Percentiles rank a stretch among this genome's conserved stretches.
Conservation (phyloP, 2,329 filamentous ascomycete species). For the Cladosporium sp. region DNA sequence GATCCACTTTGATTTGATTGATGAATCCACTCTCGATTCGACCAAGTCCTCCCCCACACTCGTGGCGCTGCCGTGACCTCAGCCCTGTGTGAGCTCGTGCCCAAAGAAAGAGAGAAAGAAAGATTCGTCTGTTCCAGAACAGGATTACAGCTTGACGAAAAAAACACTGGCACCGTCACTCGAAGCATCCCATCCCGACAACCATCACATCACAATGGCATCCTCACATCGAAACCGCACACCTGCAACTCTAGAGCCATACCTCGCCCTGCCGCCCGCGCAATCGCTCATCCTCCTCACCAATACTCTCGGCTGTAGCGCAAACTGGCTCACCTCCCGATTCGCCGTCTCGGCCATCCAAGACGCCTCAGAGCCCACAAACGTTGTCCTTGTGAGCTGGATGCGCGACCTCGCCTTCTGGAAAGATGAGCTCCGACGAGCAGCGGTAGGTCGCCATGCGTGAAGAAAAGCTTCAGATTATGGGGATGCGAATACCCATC, state of each 20-base stretch:
- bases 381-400: slow-evolving; percentile 75
- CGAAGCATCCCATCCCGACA: background rate
- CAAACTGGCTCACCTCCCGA: slow-evolving; percentile 54
- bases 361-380: slow-evolving; percentile 22
- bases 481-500: background rate
- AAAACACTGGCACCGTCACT: background rate
- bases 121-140: background rate
- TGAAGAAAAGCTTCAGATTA: background rate
- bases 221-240: slow-evolving; percentile 38
- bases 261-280: slow-evolving; percentile 55
- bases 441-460: slow-evolving; percentile 17
- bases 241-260: slow-evolving; percentile 62
- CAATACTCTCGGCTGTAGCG: slow-evolving; percentile 52
- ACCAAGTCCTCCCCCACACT: background rate
- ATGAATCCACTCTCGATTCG: background rate
- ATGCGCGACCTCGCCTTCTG: slow-evolving; percentile 75
- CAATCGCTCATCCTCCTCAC: slow-evolving; percentile 64
- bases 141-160: background rate
- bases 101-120: background rate
- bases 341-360: slow-evolving; percentile 47
- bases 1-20: background rate
- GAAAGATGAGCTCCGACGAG: slow-evolving; percentile 55
- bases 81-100: background rate
- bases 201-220: background rate
- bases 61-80: background rate